Conservation (phyloP, 176 grass and related monocot species). For the Oryza coarctata region DNA sequence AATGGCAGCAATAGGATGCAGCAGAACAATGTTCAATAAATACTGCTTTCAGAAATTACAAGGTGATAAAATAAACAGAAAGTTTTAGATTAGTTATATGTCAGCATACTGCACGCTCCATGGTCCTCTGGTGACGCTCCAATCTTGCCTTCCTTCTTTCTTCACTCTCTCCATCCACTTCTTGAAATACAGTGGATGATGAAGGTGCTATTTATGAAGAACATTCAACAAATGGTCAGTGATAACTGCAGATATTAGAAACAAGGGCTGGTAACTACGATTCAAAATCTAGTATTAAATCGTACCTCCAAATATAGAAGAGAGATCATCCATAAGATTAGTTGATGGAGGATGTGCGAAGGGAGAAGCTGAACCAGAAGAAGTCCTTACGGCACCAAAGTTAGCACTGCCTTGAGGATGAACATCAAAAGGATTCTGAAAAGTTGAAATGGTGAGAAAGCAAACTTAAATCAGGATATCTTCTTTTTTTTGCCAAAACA, state of each 20-base stretch:
- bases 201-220: slow-evolving; percentile 49
- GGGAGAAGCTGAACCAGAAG: slow-evolving; percentile 37
- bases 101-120: slow-evolving; percentile 55
- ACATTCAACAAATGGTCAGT: slow-evolving; percentile 6
- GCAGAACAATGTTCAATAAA: not conserved
- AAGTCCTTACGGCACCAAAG: slow-evolving; percentile 30
- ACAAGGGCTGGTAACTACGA: not conserved
- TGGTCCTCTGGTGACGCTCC: slow-evolving; percentile 58
- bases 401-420: slow-evolving; percentile 47
- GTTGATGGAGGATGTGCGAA: slow-evolving; percentile 47
- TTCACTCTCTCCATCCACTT: slow-evolving; percentile 59
- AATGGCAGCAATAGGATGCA: not conserved
- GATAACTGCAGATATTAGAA: not conserved
- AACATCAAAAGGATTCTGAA: slow-evolving; percentile 62
- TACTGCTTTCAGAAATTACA: slow-evolving; percentile 23
- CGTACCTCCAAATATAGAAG: slow-evolving; percentile 79
- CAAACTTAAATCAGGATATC: not conserved
- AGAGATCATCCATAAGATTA: slow-evolving; percentile 75
- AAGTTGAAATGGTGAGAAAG: slow-evolving; percentile 29
- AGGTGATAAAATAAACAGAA: slow-evolving; percentile 20
- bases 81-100: slow-evolving; percentile 3
- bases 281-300: not conserved
- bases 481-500: not conserved
- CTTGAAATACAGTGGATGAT: slow-evolving; percentile 72
- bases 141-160: slow-evolving; percentile 75